Percentiles rank a stretch among this genome's conserved stretches.
These are phyloP conservation scores for Ustanciosporium gigantosporum DNA, from an alignment of 1,284 basidiomycete species.

Conservation along the genomic window DNA sequence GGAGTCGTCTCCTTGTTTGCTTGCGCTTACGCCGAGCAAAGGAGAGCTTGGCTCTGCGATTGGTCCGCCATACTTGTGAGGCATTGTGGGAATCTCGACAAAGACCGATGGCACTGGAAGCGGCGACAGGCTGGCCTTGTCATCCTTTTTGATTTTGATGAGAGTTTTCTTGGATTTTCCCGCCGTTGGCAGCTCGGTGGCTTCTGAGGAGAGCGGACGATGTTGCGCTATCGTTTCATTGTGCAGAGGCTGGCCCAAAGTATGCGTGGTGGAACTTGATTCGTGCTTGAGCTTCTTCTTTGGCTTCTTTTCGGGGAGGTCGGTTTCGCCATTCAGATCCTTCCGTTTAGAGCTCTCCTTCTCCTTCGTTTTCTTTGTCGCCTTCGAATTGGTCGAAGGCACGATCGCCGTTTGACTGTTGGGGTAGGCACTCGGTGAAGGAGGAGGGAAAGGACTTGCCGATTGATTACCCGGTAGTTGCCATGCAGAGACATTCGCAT, in stretches of 20 bases:
- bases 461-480: too few relatives aligned
- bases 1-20: background rate
- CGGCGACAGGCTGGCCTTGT: background rate
- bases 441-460: background rate
- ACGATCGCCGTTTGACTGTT: background rate
- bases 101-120: too few relatives aligned
- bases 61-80: too few relatives aligned
- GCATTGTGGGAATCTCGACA: too few relatives aligned
- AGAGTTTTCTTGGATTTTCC: background rate
- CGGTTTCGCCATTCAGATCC: background rate
- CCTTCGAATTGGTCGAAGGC: background rate
- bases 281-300: conserved; percentile 15
- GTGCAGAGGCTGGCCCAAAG: background rate
- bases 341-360: too few relatives aligned
- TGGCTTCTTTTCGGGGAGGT: conserved; percentile 19
- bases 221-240: background rate
- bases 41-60: background rate
- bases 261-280: background rate
- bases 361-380: conserved; percentile 14
- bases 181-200: background rate
- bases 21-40: background rate
- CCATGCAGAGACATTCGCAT: conserved; percentile 20
- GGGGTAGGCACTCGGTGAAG: background rate
- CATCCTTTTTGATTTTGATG: background rate
- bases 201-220: too few relatives aligned